phyloP scores from a whole-genome alignment of 2,329 filamentous ascomycete species.

The Penicillium sp. region DNA sequence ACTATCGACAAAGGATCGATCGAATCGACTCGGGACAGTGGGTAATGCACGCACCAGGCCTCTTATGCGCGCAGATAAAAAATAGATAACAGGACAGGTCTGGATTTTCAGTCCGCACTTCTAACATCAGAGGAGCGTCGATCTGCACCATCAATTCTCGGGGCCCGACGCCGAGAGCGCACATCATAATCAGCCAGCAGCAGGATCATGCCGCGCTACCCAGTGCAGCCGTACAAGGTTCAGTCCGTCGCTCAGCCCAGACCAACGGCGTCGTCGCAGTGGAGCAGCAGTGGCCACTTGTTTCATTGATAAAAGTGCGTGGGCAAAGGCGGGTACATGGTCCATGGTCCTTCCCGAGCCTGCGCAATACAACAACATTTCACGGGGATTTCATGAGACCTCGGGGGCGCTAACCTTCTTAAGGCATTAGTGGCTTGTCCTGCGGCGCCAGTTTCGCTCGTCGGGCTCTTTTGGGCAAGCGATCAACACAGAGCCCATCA shows the following conservation, averaged over 20 bases:
- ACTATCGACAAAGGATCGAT: not conserved
- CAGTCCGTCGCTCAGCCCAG: conserved; percentile 23
- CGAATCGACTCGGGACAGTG: not conserved
- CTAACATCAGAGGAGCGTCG: not conserved
- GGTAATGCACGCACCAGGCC: not conserved
- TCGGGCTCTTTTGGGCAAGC: conserved; percentile 8
- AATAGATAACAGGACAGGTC: not conserved
- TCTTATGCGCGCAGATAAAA: not conserved
- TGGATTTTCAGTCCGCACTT: not conserved
- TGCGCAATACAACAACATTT: conserved; percentile 6
- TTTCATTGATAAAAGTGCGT: conserved; percentile 5
- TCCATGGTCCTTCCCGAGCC: conserved; percentile 10
- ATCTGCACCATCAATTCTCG: not conserved
- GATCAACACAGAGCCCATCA: conserved; percentile 15
- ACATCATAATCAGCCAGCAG: conserved; percentile 8
- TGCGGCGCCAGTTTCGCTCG: conserved; percentile 1
- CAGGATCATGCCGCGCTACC: not conserved
- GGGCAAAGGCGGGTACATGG: not conserved
- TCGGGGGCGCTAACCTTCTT: conserved; percentile 1
- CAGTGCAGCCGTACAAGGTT: conserved; percentile 12
- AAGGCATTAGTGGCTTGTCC: conserved; percentile 1
- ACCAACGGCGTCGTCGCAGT: conserved; percentile 22
- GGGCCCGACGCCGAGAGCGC: not conserved
- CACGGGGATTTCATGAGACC: conserved; percentile 9
- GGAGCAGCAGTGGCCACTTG: not conserved